These are phyloP conservation scores for Oryza officinalis DNA, from an alignment of 176 grass and related monocot species.

Conservation along the genomic window DNA sequence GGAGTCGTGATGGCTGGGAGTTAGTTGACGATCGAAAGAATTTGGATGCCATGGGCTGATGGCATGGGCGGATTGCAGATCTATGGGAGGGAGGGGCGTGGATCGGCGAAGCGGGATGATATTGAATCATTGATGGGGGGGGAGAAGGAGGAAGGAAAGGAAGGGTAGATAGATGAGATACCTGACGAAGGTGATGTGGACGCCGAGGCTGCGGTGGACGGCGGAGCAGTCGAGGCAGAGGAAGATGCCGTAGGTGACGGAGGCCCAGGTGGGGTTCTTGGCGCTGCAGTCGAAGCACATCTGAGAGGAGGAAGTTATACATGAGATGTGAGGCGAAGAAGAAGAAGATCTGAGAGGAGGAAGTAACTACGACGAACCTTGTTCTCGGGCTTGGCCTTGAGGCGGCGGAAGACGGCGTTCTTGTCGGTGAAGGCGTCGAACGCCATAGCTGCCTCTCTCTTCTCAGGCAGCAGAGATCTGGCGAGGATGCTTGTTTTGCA, in stretches of 20 bases:
- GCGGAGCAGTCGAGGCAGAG: constrained; percentile 94
- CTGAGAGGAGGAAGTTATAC: constrained; percentile 27
- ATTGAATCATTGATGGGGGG: neutral
- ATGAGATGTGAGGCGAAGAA: constrained; percentile 18
- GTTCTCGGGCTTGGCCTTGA: constrained; percentile 77
- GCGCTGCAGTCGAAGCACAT: constrained; percentile 92
- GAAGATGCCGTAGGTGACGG: constrained; percentile 88
- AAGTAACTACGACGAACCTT: constrained; percentile 48
- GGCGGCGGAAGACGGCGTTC: constrained; percentile 75
- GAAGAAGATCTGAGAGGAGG: too few species aligned
- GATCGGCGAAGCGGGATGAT: neutral
- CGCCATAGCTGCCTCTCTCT: constrained; percentile 38
- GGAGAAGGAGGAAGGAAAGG: too few species aligned
- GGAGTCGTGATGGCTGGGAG: neutral
- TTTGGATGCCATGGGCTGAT: neutral
- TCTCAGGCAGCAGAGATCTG: neutral
- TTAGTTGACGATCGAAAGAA: neutral
- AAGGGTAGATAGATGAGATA: neutral
- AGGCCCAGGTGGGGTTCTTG: constrained; percentile 88
- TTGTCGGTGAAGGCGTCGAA: constrained; percentile 65
- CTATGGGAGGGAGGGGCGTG: neutral
- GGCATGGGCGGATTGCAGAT: neutral
- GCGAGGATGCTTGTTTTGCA: neutral
- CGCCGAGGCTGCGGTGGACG: constrained; percentile 80
- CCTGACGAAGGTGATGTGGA: constrained; percentile 85